Percentiles rank a stretch among this genome's conserved stretches.
Evolutionary conservation across 148 eudicot genomes (phyloP).

Genomic region (Amaranthus hypochondriacus): DNA sequence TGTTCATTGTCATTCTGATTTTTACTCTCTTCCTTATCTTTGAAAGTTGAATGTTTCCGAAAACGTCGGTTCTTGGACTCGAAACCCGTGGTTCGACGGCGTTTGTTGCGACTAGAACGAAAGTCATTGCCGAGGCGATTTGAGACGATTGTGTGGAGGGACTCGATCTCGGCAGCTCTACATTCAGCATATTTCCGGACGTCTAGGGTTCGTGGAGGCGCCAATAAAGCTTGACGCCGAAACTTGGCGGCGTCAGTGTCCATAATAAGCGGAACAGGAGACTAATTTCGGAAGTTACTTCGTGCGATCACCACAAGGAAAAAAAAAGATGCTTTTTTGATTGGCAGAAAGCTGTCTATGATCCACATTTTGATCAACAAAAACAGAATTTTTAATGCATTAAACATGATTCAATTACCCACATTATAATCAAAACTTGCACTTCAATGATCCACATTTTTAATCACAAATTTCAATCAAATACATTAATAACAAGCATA

Average conservation of each 20-base stretch:
- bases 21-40: constrained; percentile 11
- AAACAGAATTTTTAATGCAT: too few species aligned
- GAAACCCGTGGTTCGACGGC: constrained; percentile 74
- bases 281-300: too few species aligned
- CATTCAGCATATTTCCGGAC: constrained; percentile 63
- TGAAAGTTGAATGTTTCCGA: constrained; percentile 17
- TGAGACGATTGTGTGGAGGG: constrained; percentile 63
- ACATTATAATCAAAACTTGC: too few species aligned
- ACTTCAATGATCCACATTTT: too few species aligned
- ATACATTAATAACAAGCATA: too few species aligned
- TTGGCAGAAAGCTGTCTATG: too few species aligned
- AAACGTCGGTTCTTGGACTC: constrained; percentile 35
- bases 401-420: too few species aligned
- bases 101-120: constrained; percentile 60
- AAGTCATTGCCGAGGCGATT: constrained; percentile 55
- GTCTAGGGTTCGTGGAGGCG: constrained; percentile 48
- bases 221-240: neutral
- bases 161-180: constrained; percentile 60
- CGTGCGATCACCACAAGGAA: too few species aligned
- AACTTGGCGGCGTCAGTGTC: constrained; percentile 18
- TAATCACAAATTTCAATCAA: too few species aligned
- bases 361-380: too few species aligned
- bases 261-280: constrained; percentile 15
- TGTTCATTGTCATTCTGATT: neutral
- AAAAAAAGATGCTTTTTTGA: too few species aligned